These are phyloP conservation scores for Solanum chiquidenum DNA, from an alignment of 257 asterid species.

Conservation along the genomic window DNA sequence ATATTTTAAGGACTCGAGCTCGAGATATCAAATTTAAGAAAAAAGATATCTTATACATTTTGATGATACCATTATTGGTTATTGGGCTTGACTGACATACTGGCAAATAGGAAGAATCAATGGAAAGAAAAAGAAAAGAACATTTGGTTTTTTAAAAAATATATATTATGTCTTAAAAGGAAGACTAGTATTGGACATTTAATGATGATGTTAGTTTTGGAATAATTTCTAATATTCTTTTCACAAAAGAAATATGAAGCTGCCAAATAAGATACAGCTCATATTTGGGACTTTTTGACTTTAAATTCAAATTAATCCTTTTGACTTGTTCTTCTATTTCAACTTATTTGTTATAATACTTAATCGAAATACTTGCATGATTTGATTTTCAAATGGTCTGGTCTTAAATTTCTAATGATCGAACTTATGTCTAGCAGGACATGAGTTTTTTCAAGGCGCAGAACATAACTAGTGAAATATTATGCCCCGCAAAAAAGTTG, in stretches of 20 bases:
- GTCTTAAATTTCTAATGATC: background rate
- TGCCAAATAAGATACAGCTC: background rate
- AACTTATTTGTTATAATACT: background rate
- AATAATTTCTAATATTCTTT: background rate
- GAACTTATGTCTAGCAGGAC: background rate
- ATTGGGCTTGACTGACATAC: background rate
- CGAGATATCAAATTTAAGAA: background rate
- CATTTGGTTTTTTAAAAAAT: background rate
- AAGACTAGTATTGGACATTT: background rate
- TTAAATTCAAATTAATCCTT: background rate
- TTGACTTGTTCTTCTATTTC: background rate
- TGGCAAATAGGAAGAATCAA: background rate
- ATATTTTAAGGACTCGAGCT: fast-evolving
- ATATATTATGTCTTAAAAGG: background rate
- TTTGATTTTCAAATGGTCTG: background rate
- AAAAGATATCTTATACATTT: background rate
- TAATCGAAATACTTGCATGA: background rate
- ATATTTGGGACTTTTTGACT: background rate
- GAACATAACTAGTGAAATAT: background rate
- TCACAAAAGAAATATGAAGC: background rate
- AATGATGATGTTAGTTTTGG: slow-evolving; percentile 13
- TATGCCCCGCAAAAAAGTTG: background rate
- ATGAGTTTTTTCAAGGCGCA: background rate
- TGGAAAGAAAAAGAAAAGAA: background rate
- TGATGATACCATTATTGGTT: background rate